Conservation (phyloP, 106 monocot species). For the Amphibolis antarctica region DNA sequence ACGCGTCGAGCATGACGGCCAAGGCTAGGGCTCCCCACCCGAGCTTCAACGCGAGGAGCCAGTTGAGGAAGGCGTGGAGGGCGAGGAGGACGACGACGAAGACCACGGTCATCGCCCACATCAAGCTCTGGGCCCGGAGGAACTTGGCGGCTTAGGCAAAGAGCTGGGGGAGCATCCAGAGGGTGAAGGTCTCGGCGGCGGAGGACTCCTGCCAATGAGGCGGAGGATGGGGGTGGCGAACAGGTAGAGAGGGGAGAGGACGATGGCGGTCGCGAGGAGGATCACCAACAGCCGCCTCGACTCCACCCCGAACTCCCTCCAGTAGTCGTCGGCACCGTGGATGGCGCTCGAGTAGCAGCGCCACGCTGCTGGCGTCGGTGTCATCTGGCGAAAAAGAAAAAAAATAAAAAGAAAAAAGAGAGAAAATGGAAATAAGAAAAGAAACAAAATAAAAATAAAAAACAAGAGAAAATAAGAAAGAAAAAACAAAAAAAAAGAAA, state of each 20-base stretch:
- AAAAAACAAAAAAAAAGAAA: too few relatives aligned
- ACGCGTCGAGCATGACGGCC: constrained; percentile 1
- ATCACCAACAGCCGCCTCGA: constrained; percentile 19
- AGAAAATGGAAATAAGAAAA: too few relatives aligned
- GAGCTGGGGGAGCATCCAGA: constrained; percentile 6
- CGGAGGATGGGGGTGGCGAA: constrained; percentile 11
- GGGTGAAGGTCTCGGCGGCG: background rate
- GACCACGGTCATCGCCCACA: background rate
- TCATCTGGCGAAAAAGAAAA: too few relatives aligned
- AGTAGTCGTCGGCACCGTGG: too few relatives aligned
- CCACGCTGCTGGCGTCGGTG: too few relatives aligned
- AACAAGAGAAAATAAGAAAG: too few relatives aligned
- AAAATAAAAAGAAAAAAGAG: too few relatives aligned
- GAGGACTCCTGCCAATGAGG: constrained; percentile 2
- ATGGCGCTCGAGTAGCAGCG: too few relatives aligned
- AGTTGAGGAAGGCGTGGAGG: background rate
- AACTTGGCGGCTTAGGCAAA: constrained; percentile 4
- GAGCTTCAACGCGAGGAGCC: constrained; percentile 7
- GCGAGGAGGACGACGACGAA: background rate
- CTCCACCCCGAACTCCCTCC: constrained; percentile 3
- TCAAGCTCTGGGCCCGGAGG: constrained; percentile 8
- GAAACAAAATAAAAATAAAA: too few relatives aligned
- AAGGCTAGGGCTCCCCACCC: background rate
- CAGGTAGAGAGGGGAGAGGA: constrained; percentile 11
- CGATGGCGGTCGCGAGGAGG: constrained; percentile 1